Percentiles rank a stretch among this genome's conserved stretches.
phyloP scores from a whole-genome alignment of 2,329 filamentous ascomycete genomes.

The Fusarium longipes region DNA sequence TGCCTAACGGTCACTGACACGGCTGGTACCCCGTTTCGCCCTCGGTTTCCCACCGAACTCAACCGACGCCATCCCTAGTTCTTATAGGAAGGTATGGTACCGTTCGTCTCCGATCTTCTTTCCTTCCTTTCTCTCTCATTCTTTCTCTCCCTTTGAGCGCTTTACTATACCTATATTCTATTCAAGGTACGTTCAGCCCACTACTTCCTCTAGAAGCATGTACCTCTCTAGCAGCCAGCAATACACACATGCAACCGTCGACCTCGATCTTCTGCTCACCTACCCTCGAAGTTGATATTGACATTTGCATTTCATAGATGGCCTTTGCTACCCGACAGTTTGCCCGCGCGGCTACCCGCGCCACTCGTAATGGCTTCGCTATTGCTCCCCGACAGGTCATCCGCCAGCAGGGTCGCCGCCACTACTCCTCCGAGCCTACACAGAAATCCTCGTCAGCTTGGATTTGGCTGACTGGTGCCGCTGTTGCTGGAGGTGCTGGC shows the following conservation, averaged over 20 bases:
- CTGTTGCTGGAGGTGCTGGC: slow-evolving; percentile 70
- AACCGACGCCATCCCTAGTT: slow-evolving; percentile 31
- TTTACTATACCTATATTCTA: slow-evolving; percentile 12
- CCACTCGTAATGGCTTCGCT: slow-evolving; percentile 67
- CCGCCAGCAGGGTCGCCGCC: slow-evolving; percentile 79
- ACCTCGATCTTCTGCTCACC: background rate
- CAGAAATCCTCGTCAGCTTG: slow-evolving; percentile 62
- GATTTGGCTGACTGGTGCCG: slow-evolving; percentile 69
- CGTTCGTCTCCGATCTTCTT: slow-evolving; percentile 12
- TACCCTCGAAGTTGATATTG: slow-evolving; percentile 8
- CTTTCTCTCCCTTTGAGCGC: slow-evolving; percentile 18
- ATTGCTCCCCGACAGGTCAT: slow-evolving; percentile 73
- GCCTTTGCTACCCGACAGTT: slow-evolving; percentile 64
- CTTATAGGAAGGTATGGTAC: slow-evolving; percentile 21
- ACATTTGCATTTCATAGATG: slow-evolving; percentile 45
- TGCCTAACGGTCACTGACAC: slow-evolving; percentile 29
- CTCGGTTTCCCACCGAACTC: slow-evolving; percentile 32
- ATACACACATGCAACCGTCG: background rate
- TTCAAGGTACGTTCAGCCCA: slow-evolving; percentile 35
- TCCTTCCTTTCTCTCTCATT: slow-evolving; percentile 4
- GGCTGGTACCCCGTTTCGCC: slow-evolving; percentile 24
- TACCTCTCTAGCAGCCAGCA: background rate
- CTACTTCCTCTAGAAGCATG: background rate
- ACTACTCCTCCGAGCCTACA: slow-evolving; percentile 78
- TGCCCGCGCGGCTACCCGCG: slow-evolving; percentile 69